Evolutionary conservation across 1,284 basidiomycete species (phyloP).

Genomic region (Xerocomus tenax): DNA sequence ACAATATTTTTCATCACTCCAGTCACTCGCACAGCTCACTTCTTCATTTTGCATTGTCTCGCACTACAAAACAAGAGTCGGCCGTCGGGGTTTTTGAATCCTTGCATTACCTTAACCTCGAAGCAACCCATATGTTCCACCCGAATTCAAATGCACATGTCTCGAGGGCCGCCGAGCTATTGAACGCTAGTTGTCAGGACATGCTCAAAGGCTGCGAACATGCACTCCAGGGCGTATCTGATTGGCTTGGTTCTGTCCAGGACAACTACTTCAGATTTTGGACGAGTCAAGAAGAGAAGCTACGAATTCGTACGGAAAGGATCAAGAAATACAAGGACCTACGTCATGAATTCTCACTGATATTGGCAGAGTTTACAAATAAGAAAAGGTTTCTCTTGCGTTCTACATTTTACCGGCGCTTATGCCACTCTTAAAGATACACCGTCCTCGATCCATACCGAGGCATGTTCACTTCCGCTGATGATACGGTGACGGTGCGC

Average conservation of each 20-base stretch:
- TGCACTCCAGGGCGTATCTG: conserved; percentile 41
- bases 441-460: conserved; percentile 65
- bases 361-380: conserved; percentile 43
- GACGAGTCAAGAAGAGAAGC: conserved; percentile 24
- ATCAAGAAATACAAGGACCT: conserved; percentile 35
- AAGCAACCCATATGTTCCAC: conserved; percentile 49
- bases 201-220: conserved; percentile 44
- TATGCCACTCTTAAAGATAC: conserved; percentile 35
- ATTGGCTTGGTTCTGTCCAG: conserved; percentile 46
- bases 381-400: conserved; percentile 39
- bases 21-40: conserved; percentile 23
- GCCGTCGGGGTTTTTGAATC: conserved; percentile 78
- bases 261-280: conserved; percentile 37
- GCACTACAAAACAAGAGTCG: conserved; percentile 36
- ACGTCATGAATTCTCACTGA: conserved; percentile 34
- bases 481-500: conserved; percentile 28
- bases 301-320: conserved; percentile 30
- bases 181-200: conserved; percentile 51
- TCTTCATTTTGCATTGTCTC: conserved; percentile 28
- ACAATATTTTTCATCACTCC: conserved; percentile 13
- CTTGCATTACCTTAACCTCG: conserved; percentile 69
- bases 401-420: neutral
- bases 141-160: conserved; percentile 46
- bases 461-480: conserved; percentile 47
- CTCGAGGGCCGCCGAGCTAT: conserved; percentile 43